These are phyloP conservation scores for Paramecium caudatum DNA, from an alignment of 73 alveolate genomes.

Conservation along the genomic window DNA sequence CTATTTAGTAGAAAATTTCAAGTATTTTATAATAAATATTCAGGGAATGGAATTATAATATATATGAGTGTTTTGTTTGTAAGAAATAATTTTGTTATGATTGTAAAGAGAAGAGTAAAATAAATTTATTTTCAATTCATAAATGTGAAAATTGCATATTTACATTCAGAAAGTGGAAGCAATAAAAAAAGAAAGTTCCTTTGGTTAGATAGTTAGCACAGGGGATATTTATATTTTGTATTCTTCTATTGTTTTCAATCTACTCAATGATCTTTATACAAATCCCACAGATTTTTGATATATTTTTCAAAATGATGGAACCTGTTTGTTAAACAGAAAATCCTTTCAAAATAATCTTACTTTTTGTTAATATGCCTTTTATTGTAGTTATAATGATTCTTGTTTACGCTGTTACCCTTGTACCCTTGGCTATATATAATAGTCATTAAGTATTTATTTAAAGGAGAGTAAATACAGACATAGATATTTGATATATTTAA, in stretches of 20 bases:
- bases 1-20: not conserved
- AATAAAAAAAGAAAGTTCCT: not conserved
- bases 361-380: not conserved
- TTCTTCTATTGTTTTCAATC: not conserved
- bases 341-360: not conserved
- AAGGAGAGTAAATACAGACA: no score
- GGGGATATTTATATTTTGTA: not conserved
- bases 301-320: not conserved
- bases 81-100: constrained; percentile 23
- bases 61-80: not conserved
- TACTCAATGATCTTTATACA: constrained; percentile 17
- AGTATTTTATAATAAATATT: not conserved
- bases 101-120: not conserved
- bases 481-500: no score
- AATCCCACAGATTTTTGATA: not conserved
- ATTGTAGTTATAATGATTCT: not conserved
- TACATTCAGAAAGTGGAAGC: not conserved
- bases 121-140: not conserved
- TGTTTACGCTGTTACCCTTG: not conserved
- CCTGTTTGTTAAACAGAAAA: not conserved
- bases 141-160: constrained; percentile 1
- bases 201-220: not conserved
- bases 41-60: not conserved
- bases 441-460: not conserved
- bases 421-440: constrained; percentile 19